A percentile compares a stretch with the other conserved stretches of the same genome.
These are phyloP conservation scores for grape (Vitis vinifera) DNA, from an alignment of 164 flowering plant genomes.

Conservation along the genomic window DNA sequence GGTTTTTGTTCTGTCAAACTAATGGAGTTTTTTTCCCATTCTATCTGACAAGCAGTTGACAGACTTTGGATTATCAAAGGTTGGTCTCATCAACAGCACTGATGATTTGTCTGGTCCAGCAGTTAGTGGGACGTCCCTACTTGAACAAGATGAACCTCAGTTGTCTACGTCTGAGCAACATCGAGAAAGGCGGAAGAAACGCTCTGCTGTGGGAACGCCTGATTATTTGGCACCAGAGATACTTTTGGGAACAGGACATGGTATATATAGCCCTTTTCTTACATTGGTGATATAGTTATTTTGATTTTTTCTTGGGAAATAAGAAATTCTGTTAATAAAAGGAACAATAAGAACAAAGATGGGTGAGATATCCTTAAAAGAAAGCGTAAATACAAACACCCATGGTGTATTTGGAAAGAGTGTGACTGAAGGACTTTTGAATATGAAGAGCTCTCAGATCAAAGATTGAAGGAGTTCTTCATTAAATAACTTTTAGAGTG, in stretches of 20 bases:
- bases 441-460: no score
- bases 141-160: constrained; percentile 70
- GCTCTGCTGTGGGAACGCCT: constrained; percentile 99
- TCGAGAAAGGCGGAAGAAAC: constrained; percentile 74
- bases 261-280: constrained; percentile 44
- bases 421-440: no score
- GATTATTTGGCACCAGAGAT: constrained; percentile 99
- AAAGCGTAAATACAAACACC: no score
- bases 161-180: constrained; percentile 63
- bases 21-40: constrained; percentile 4
- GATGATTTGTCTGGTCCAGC: constrained; percentile 99
- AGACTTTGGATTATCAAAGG: constrained; percentile 98
- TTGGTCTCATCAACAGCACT: constrained; percentile 98
- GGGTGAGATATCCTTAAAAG: no score
- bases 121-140: constrained; percentile 78
- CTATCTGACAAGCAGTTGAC: constrained; percentile 66
- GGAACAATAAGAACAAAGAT: no score
- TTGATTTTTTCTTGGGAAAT: no score
- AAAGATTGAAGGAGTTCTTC: no score
- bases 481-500: no score
- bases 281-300: constrained; percentile 12
- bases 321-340: no score
- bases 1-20: not conserved
- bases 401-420: no score
- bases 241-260: constrained; percentile 98